These are phyloP conservation scores for Vigna reflexopilosa DNA, from an alignment of 306 rosid genomes.

Conservation along the genomic window DNA sequence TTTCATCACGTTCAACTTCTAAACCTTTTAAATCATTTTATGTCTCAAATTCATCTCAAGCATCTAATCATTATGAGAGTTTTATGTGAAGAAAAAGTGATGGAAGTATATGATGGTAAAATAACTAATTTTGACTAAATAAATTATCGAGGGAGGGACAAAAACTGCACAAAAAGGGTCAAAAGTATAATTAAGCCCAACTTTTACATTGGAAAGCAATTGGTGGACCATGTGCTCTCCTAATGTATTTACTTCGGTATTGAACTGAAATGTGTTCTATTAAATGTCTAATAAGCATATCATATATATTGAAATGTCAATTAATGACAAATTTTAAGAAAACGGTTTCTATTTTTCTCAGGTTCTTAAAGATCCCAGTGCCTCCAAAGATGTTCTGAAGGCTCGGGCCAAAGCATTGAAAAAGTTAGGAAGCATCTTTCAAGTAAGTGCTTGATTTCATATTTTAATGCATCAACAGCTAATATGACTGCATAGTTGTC, in stretches of 20 bases:
- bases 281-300: not conserved
- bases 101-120: not conserved
- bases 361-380: slow-evolving; percentile 85
- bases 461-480: slow-evolving; percentile 20
- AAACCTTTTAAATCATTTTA: not conserved
- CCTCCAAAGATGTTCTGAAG: slow-evolving; percentile 72
- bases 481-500: not conserved
- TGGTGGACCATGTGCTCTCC: slow-evolving; percentile 3
- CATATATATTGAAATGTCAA: slow-evolving; percentile 19
- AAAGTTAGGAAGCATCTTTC: slow-evolving; percentile 83
- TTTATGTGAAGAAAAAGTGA: not conserved
- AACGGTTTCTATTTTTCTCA: slow-evolving; percentile 46
- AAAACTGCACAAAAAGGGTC: not conserved
- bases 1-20: not conserved
- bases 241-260: not conserved
- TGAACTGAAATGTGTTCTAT: slow-evolving; percentile 4
- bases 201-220: slow-evolving; percentile 4
- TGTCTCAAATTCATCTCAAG: not conserved
- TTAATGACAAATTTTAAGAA: slow-evolving; percentile 18
- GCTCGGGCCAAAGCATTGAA: slow-evolving; percentile 72
- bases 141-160: not conserved
- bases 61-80: not conserved
- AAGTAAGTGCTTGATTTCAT: slow-evolving; percentile 61
- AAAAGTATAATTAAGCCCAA: not conserved
- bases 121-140: not conserved